A percentile compares a stretch with the other conserved stretches of the same genome.
phyloP scores from a whole-genome alignment of 176 grass and related monocot species.

The Melocanna baccifera region DNA sequence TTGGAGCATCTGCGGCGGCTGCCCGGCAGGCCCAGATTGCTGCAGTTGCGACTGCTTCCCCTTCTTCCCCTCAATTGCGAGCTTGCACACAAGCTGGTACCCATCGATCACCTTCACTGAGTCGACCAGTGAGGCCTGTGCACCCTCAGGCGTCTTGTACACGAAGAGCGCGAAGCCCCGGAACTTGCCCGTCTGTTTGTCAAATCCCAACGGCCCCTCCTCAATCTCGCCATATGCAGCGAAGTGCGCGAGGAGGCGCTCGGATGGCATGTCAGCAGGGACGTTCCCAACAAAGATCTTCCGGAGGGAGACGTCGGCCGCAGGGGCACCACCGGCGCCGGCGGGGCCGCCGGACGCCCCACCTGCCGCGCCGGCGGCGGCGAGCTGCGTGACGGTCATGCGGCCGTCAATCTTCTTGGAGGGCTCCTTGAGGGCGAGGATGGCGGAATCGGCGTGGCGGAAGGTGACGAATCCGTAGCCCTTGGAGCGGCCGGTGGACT shows the following conservation, averaged over 20 bases:
- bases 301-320: constrained; percentile 64
- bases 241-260: constrained; percentile 77
- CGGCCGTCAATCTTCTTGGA: constrained; percentile 98
- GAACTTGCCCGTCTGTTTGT: constrained; percentile 94
- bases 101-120: constrained; percentile 83
- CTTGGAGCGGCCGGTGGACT: constrained; percentile 73
- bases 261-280: constrained; percentile 76
- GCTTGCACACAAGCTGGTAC: constrained; percentile 90
- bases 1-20: constrained; percentile 41
- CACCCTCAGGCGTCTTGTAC: constrained; percentile 87
- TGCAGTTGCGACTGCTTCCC: constrained; percentile 58
- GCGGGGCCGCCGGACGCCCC: constrained; percentile 29
- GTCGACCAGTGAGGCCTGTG: constrained; percentile 67
- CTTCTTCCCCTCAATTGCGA: constrained; percentile 89
- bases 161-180: constrained; percentile 87
- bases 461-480: constrained; percentile 97
- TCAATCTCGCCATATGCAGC: constrained; percentile 83
- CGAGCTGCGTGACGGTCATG: constrained; percentile 90
- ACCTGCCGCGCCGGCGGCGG: constrained; percentile 61
- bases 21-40: constrained; percentile 35
- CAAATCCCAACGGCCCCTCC: constrained; percentile 93
- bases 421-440: constrained; percentile 88
- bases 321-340: constrained; percentile 16
- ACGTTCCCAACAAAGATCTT: constrained; percentile 99
- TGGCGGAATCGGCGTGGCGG: constrained; percentile 76